Evolutionary conservation across 495 filamentous ascomycete genomes (phyloP).

Genomic region (Aspergillus panamensis): DNA sequence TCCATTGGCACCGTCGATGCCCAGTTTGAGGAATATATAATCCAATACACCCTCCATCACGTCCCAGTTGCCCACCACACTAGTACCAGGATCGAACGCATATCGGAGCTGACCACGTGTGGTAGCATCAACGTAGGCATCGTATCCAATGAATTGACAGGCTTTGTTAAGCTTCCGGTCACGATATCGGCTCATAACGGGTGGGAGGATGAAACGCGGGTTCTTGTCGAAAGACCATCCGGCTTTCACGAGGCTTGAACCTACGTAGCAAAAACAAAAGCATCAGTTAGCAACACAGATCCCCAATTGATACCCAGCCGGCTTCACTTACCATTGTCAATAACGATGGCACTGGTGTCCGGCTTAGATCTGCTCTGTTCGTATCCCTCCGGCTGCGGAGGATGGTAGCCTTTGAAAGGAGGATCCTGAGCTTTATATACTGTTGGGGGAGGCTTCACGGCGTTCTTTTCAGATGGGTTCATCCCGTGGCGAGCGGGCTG

Average conservation of each 20-base stretch:
- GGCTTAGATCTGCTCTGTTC: conserved; percentile 55
- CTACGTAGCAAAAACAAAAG: conserved; percentile 40
- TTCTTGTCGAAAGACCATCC: conserved; percentile 88
- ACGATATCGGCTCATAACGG: conserved; percentile 88
- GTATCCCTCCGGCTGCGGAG: conserved; percentile 65
- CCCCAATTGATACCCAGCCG: neutral
- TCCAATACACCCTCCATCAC: conserved; percentile 91
- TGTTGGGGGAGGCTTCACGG: conserved; percentile 48
- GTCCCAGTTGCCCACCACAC: conserved; percentile 95
- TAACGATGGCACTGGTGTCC: conserved; percentile 75
- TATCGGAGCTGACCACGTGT: conserved; percentile 85
- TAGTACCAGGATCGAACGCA: conserved; percentile 85
- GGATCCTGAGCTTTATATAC: conserved; percentile 63
- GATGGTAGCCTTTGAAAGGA: conserved; percentile 69
- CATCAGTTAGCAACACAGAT: conserved; percentile 7
- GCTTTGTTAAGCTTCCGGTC: conserved; percentile 88
- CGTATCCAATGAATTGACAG: conserved; percentile 84
- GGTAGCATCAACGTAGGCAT: conserved; percentile 91
- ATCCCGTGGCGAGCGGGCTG: conserved; percentile 33
- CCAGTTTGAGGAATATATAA: conserved; percentile 88
- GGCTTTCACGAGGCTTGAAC: conserved; percentile 82
- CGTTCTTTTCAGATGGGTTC: conserved; percentile 32
- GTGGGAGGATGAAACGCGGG: conserved; percentile 76
- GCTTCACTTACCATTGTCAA: conserved; percentile 85
- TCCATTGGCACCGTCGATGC: conserved; percentile 69